Base-by-base conservation (phyloP, 345 rosid species). In the Gossypium ekmanianum region DNA sequence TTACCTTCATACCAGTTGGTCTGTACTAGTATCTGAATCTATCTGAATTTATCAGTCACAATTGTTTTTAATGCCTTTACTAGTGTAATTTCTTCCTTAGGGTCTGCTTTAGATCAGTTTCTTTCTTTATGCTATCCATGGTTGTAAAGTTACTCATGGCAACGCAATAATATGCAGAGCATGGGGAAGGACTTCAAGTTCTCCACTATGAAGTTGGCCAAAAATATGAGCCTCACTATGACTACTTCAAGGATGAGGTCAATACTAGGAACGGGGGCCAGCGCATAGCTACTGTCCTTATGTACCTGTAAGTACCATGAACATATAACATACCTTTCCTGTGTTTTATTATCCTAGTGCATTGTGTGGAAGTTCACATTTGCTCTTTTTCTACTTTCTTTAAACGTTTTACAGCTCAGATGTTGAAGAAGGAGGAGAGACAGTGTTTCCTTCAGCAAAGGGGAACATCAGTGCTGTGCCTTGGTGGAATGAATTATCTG, bases 341-440 rank as follows among this genome's bases (percentile, higher is more conserved):
- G 5, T 44, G 12, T 47, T 59, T n/a, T 47, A n/a, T 11, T 2
- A 5, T 80, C 52, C 57, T 24, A 48, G 14, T 39, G 64, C 57
- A 68, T 75, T 63, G 65, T 59, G 3, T 70, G 54, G 6, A 66
- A 75, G 48, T 43, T 20, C 14, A 20, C 29, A 14, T 45, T 74
- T 69, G 68, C 48, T 20, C 13, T 17, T 77, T 48, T 56, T 26
- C 0, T 47, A 43, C 24, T 66, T 58, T 75, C 57, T 51, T 44
- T 82, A 22, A 71, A 72, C n/a, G 44, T 59, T 82, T 57, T 76
- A 68, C 97, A 95, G 98, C 77, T 89, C 99, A 56, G 98, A 95
- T 70, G 97, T 93, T 64, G 98, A 95, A 84, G 98, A 93, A 82
- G 99, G 98, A 16, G 99, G 99, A 2, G 98, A 93, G 83, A 93